A percentile compares a stretch with the other conserved stretches of the same genome.
Conservation (phyloP, 176 grass and related monocot genomes). For the Miscanthus lutarioriparius region DNA sequence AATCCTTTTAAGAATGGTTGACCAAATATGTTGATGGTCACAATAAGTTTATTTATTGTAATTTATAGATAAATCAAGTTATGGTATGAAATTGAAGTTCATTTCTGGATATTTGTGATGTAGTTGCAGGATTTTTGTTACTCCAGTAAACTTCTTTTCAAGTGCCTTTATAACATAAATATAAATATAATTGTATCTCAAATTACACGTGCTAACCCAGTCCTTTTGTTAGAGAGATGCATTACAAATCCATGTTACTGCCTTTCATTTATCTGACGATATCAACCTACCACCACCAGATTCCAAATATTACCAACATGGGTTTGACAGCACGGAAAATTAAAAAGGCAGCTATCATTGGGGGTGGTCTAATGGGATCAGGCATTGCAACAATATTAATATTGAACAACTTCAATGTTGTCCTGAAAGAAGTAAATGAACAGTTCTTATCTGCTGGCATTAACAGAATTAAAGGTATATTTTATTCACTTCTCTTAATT, state of each 20-base stretch:
- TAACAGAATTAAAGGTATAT: conserved; percentile 74
- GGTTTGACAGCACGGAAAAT: conserved; percentile 70
- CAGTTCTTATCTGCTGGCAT: conserved; percentile 58
- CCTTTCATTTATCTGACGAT: conserved; percentile 22
- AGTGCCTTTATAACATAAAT: background rate
- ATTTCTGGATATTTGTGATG: background rate
- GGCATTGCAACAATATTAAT: conserved; percentile 82
- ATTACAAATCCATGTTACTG: background rate
- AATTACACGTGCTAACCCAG: background rate
- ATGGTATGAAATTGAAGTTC: background rate
- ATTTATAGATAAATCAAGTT: conserved; percentile 7
- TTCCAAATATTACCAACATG: conserved; percentile 66
- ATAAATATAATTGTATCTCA: background rate
- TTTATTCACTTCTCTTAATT: conserved; percentile 8
- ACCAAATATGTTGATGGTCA: background rate
- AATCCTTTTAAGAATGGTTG: background rate
- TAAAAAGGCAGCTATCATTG: conserved; percentile 67
- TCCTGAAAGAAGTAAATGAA: conserved; percentile 86
- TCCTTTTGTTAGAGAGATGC: background rate
- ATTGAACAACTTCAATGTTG: conserved; percentile 58
- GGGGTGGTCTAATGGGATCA: conserved; percentile 82
- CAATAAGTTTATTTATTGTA: background rate
- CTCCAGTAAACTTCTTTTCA: background rate
- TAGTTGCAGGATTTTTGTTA: conserved; percentile 6
- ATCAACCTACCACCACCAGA: conserved; percentile 41